Conservation (phyloP, 2,329 filamentous ascomycete genomes). For the Claviceps paspali region DNA sequence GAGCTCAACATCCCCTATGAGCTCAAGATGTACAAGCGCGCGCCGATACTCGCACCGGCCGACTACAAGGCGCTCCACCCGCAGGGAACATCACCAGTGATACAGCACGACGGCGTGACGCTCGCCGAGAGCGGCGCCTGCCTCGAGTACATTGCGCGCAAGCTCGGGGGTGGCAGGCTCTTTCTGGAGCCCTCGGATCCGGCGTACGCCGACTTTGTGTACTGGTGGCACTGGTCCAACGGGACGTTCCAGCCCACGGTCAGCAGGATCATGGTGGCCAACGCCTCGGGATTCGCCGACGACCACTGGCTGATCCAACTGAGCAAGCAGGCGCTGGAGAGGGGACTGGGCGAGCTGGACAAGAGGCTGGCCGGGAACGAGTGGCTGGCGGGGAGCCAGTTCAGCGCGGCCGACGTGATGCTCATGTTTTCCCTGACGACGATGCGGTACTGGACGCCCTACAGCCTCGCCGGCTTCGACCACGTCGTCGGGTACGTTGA, state of each 20-base stretch:
- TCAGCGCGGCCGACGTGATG: constrained; percentile 55
- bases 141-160: constrained; percentile 44
- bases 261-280: constrained; percentile 21
- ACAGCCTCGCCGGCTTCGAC: constrained; percentile 24
- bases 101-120: constrained; percentile 37
- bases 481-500: constrained; percentile 30
- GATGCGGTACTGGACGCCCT: constrained; percentile 35
- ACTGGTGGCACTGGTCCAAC: constrained; percentile 47
- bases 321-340: constrained; percentile 18
- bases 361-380: constrained; percentile 27
- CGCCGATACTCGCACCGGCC: constrained; percentile 18
- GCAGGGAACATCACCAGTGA: constrained; percentile 41
- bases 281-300: constrained; percentile 1
- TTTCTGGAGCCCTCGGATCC: constrained; percentile 27
- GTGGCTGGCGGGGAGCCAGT: constrained; percentile 45
- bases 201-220: constrained; percentile 44
- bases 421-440: constrained; percentile 44
- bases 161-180: constrained; percentile 34
- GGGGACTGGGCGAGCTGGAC: constrained; percentile 34
- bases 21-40: constrained; percentile 12
- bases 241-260: constrained; percentile 27
- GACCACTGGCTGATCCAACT: constrained; percentile 15
- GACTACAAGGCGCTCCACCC: constrained; percentile 30
- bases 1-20: constrained; percentile 41
- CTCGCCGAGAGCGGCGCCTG: constrained; percentile 46